A percentile compares a stretch with the other conserved stretches of the same genome.
These are phyloP conservation scores for Wickerhamomyces mucosus DNA, from an alignment of 805 yeast species.

Conservation along the genomic window DNA sequence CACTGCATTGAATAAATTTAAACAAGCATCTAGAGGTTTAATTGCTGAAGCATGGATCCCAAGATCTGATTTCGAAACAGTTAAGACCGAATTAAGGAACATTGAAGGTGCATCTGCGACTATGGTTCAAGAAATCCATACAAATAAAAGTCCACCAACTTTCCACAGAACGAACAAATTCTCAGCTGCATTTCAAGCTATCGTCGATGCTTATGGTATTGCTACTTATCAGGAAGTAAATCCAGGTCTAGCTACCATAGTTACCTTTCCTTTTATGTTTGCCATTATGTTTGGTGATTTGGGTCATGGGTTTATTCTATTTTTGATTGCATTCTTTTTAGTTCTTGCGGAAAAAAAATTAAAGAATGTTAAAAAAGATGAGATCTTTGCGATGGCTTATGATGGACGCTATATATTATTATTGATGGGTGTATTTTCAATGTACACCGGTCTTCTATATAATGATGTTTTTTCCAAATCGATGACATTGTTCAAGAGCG, in stretches of 20 bases:
- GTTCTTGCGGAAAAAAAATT: conserved; percentile 69
- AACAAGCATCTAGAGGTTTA: conserved; percentile 76
- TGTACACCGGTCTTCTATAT: conserved; percentile 90
- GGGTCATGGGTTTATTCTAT: conserved; percentile 87
- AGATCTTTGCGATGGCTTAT: conserved; percentile 94
- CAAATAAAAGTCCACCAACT: conserved; percentile 89
- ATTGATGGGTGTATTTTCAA: conserved; percentile 90
- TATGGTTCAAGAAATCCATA: conserved; percentile 46
- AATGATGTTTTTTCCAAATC: conserved; percentile 91
- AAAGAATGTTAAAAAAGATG: conserved; percentile 68
- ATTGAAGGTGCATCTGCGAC: conserved; percentile 24
- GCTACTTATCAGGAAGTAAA: conserved; percentile 92
- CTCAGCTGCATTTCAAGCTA: conserved; percentile 84
- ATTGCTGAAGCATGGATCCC: conserved; percentile 98
- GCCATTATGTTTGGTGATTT: conserved; percentile 99
- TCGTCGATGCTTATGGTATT: conserved; percentile 92
- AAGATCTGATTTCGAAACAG: conserved; percentile 55
- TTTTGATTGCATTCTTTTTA: conserved; percentile 59
- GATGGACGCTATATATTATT: conserved; percentile 85
- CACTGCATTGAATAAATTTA: conserved; percentile 69
- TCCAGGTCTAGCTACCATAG: conserved; percentile 89
- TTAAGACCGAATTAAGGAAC: conserved; percentile 57
- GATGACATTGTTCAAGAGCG: conserved; percentile 75
- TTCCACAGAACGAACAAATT: conserved; percentile 91
- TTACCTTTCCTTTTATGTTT: conserved; percentile 97